Conservation (phyloP, 1,284 basidiomycete genomes). For the Takashimella koratensis region DNA sequence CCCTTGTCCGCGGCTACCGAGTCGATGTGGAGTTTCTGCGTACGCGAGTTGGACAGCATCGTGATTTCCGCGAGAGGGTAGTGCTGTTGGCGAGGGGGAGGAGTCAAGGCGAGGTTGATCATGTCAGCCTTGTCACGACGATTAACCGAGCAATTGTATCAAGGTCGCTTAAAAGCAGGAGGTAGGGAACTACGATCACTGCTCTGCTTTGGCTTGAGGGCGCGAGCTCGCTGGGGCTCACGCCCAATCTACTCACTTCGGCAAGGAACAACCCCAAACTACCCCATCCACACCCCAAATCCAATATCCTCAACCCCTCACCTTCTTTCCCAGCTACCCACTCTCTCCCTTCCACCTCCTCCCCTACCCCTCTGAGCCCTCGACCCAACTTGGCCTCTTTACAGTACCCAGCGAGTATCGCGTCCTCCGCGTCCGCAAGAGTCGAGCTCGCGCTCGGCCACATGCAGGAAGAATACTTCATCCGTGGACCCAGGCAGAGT, state of each 20-base stretch:
- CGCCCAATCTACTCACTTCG: constrained; percentile 55
- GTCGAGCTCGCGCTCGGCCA: constrained; percentile 65
- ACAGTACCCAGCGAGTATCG: constrained; percentile 70
- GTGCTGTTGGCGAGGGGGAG: constrained; percentile 50
- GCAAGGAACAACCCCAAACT: constrained; percentile 67
- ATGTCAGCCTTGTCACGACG: too few species aligned
- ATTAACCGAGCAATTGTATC: too few species aligned
- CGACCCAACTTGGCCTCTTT: constrained; percentile 58
- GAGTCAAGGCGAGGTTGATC: not conserved
- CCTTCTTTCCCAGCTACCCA: constrained; percentile 29
- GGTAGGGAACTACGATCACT: too few species aligned
- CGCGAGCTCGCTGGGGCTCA: too few species aligned
- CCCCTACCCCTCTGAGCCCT: constrained; percentile 26
- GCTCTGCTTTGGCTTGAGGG: too few species aligned
- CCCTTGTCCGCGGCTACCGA: constrained; percentile 55
- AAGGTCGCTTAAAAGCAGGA: too few species aligned
- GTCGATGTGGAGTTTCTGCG: constrained; percentile 68
- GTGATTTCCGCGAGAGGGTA: constrained; percentile 66
- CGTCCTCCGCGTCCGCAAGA: constrained; percentile 63
- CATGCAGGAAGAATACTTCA: constrained; percentile 68
- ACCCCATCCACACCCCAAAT: constrained; percentile 76
- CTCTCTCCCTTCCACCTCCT: constrained; percentile 10
- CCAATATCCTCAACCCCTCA: constrained; percentile 65
- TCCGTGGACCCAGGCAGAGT: constrained; percentile 60
- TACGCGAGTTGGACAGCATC: constrained; percentile 66